A percentile compares a stretch with the other conserved stretches of the same genome.
These are phyloP conservation scores for Exophiala oligosperma DNA, from an alignment of 2,329 filamentous ascomycete species.

Conservation along the genomic window DNA sequence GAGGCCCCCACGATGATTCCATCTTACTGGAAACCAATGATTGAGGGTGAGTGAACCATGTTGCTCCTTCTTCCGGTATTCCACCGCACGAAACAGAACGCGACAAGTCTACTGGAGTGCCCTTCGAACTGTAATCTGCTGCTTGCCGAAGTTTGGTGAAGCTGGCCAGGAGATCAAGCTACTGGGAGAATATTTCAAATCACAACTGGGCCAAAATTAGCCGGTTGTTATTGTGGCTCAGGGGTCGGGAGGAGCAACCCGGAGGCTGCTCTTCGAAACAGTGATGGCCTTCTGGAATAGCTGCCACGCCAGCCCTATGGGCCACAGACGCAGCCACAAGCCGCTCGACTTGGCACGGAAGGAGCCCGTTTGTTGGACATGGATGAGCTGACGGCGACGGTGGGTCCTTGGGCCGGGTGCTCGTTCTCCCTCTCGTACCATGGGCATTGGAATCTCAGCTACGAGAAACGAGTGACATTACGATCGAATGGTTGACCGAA, in stretches of 20 bases:
- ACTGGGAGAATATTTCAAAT: too few species aligned
- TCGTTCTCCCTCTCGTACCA: neutral
- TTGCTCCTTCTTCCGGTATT: neutral
- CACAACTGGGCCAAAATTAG: neutral
- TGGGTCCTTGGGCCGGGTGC: neutral
- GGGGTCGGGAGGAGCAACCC: neutral
- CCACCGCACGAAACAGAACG: neutral
- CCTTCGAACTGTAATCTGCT: too few species aligned
- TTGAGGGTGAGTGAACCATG: neutral
- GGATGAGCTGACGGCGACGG: neutral
- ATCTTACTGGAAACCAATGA: constrained; percentile 16
- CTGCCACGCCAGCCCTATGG: neutral
- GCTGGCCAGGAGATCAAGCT: too few species aligned
- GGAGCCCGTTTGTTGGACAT: neutral
- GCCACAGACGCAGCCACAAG: neutral
- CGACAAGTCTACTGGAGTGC: too few species aligned
- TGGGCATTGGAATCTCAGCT: neutral
- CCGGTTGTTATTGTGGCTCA: neutral
- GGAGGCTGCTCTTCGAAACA: neutral
- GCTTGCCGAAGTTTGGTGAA: too few species aligned
- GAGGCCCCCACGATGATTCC: constrained; percentile 3
- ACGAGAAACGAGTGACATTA: neutral
- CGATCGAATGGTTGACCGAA: neutral
- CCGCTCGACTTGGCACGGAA: neutral
- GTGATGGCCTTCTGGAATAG: neutral